A percentile compares a stretch with the other conserved stretches of the same genome.
phyloP scores from a whole-genome alignment of 257 asterid genomes.

The Misopates orontium region DNA sequence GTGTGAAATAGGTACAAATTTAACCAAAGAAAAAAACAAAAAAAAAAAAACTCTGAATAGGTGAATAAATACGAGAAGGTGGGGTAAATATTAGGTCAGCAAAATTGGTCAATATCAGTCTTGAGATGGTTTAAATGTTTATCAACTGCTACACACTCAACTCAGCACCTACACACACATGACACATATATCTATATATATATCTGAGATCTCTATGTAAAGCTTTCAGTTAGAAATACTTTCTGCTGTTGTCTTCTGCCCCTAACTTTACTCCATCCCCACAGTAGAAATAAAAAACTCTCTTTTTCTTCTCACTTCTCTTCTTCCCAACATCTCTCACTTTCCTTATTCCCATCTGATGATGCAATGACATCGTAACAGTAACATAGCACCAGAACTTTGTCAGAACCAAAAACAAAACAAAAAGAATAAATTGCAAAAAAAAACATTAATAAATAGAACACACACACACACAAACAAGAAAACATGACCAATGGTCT shows the following conservation, averaged over 20 bases:
- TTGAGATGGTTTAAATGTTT: neutral
- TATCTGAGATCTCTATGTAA: slow-evolving; percentile 15
- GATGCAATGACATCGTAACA: slow-evolving; percentile 45
- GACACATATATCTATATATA: neutral
- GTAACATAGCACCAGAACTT: slow-evolving; percentile 27
- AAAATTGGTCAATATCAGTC: neutral
- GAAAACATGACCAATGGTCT: slow-evolving; percentile 15
- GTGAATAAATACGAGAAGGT: no score
- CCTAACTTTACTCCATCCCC: slow-evolving; percentile 34
- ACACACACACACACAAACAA: neutral
- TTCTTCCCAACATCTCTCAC: slow-evolving; percentile 28
- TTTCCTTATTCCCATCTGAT: slow-evolving; percentile 24
- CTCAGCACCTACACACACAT: no score
- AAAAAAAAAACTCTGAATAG: no score
- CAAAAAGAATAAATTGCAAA: slow-evolving; percentile 17
- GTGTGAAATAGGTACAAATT: no score
- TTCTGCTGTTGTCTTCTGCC: slow-evolving; percentile 36
- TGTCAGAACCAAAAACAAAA: slow-evolving; percentile 28
- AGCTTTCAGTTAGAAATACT: slow-evolving; percentile 43
- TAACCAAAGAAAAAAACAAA: no score
- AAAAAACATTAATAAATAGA: slow-evolving; percentile 15
- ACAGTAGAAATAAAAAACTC: slow-evolving; percentile 11
- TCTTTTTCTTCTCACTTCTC: slow-evolving; percentile 17
- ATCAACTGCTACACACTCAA: slow-evolving; percentile 19
- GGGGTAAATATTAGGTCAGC: slow-evolving; percentile 25